Evolutionary conservation across 2,329 filamentous ascomycete species (phyloP).

Genomic region (Epichloe glyceriae): DNA sequence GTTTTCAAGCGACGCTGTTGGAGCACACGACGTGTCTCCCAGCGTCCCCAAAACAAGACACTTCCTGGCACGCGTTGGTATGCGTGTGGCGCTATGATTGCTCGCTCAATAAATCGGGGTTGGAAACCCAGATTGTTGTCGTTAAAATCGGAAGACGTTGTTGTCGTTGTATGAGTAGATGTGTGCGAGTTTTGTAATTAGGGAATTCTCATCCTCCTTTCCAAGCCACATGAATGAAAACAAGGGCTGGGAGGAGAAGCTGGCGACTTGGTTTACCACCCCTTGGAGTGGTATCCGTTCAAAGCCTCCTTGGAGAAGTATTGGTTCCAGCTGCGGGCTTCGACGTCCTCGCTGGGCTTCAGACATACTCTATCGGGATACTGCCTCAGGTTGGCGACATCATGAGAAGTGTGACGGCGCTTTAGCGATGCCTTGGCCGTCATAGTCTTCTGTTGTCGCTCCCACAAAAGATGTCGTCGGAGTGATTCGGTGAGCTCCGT

Average conservation of each 20-base stretch:
- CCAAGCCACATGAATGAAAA: background rate
- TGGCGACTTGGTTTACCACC: constrained; percentile 20
- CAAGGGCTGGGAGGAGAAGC: background rate
- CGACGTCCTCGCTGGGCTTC: constrained; percentile 46
- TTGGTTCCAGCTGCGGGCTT: constrained; percentile 69
- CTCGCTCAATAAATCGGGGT: too few relatives aligned
- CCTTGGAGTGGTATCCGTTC: constrained; percentile 31
- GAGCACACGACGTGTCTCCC: too few relatives aligned
- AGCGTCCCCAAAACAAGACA: too few relatives aligned
- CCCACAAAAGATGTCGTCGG: constrained; percentile 82
- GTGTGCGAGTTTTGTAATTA: too few relatives aligned
- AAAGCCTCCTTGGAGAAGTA: constrained; percentile 71
- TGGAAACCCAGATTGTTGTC: background rate
- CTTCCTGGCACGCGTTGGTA: too few relatives aligned
- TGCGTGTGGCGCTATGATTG: too few relatives aligned
- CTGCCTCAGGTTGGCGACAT: constrained; percentile 77
- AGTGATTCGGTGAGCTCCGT: constrained; percentile 91
- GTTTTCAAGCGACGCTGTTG: too few relatives aligned
- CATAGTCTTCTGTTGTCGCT: constrained; percentile 86
- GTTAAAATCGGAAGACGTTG: too few relatives aligned
- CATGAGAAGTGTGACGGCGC: constrained; percentile 78
- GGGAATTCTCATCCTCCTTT: too few relatives aligned
- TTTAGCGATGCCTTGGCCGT: constrained; percentile 82
- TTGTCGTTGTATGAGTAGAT: too few relatives aligned
- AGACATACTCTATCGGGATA: constrained; percentile 56